A percentile compares a stretch with the other conserved stretches of the same genome.
Evolutionary conservation across 1,284 basidiomycete genomes (phyloP).

Genomic region (Austroboletus novae-zelandiae): DNA sequence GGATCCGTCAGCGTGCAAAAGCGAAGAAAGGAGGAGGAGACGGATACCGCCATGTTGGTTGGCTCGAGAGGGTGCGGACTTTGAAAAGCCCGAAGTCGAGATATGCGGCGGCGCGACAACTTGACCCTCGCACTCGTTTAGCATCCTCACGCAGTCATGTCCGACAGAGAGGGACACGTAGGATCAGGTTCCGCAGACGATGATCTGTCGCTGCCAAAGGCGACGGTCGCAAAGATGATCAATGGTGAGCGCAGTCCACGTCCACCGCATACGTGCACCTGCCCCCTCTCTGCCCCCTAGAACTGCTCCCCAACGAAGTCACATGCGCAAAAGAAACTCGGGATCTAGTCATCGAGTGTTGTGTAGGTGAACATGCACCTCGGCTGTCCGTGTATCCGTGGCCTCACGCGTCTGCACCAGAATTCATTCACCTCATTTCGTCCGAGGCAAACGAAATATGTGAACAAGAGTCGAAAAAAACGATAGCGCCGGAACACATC

Average conservation of each 20-base stretch:
- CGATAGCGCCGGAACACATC: constrained; percentile 97
- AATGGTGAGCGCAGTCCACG: constrained; percentile 52
- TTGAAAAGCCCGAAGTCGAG: too few species aligned
- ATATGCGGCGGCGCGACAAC: not conserved
- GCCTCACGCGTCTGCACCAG: constrained; percentile 42
- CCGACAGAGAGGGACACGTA: constrained; percentile 78
- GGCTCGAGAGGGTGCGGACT: too few species aligned
- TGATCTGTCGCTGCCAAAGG: constrained; percentile 93
- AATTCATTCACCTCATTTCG: constrained; percentile 98
- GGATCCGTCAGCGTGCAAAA: constrained; percentile 12
- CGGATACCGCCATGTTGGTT: too few species aligned
- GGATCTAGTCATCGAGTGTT: constrained; percentile 96
- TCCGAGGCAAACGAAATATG: constrained; percentile 98
- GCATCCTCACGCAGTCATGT: constrained; percentile 72
- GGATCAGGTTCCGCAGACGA: constrained; percentile 70
- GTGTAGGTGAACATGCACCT: constrained; percentile 78
- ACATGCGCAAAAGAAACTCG: constrained; percentile 93
- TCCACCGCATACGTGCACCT: constrained; percentile 6
- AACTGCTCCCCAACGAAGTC: constrained; percentile 88
- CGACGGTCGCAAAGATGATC: constrained; percentile 97
- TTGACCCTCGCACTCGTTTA: constrained; percentile 3
- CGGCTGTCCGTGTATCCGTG: constrained; percentile 4
- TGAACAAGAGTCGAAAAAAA: constrained; percentile 98
- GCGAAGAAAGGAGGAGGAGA: not conserved
- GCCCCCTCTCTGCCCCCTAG: constrained; percentile 41